A percentile compares a stretch with the other conserved stretches of the same genome.
Conservation (phyloP, 106 monocot species). For the Posidonia australis region DNA sequence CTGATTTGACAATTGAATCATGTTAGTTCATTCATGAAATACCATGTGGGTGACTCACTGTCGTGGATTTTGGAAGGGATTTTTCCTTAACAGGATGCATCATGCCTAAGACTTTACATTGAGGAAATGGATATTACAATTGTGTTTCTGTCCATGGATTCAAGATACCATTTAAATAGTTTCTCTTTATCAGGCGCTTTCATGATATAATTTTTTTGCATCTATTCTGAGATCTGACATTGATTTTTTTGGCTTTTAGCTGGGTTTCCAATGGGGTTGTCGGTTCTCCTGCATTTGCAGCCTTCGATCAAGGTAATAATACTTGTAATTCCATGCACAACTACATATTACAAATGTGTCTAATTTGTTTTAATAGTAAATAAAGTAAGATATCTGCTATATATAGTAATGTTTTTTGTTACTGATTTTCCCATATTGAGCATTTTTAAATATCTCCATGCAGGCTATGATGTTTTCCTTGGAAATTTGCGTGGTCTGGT, state of each 20-base stretch:
- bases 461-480: conserved; percentile 97
- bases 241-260: conserved; percentile 15
- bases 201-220: not conserved
- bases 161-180: no score
- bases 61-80: no score
- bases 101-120: no score
- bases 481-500: conserved; percentile 90
- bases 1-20: no score
- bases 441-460: not conserved
- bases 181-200: not conserved
- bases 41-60: no score
- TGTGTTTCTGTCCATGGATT: no score
- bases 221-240: not conserved
- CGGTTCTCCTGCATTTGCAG: conserved; percentile 98
- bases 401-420: not conserved
- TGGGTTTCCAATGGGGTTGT: conserved; percentile 98
- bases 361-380: not conserved
- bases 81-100: no score
- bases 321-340: not conserved
- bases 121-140: no score
- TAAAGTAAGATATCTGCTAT: not conserved
- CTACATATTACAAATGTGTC: not conserved
- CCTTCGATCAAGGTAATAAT: conserved; percentile 87
- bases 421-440: no score
- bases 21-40: no score